Evolutionary conservation across 306 rosid species (phyloP), one percentile per base, ranked within the genome.

Genomic region (Prunus fruticosa): DNA sequence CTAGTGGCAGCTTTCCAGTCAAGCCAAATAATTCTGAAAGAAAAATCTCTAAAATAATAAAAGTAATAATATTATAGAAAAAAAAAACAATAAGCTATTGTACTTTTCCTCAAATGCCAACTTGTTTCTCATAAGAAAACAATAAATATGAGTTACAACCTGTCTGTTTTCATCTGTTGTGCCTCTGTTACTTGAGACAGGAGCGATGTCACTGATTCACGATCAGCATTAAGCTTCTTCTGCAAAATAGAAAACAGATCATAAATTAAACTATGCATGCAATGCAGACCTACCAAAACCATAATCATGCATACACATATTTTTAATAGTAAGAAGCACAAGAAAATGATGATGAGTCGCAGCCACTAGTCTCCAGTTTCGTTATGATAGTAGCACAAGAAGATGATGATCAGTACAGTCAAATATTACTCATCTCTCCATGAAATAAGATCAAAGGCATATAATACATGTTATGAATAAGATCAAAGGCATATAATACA

Each of bases 101-200:
- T 46, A 51, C 56, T 15, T 51, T 13, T 51, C 56, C 19, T 47
- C 51, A 47, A 47, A 3, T 51, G 13, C 19, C 8, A 15, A 51
- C 19, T 15, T 51, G 56, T 51, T 51, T 50, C 16, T 15, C 19
- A 51, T 62, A 53, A 53, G 25, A 53, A 53, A 53, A 53, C 3
- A 53, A 5, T 62, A 60, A 60, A 47, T 46, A 47, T 28, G 16
- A 51, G 60, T 70, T 51, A 2, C 9, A 71, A 25, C 75, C 75
- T 52, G 45, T 71, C 75, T 51, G 75, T 18, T 71, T 30, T 71
- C 15, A 50, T 71, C 47, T 28, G 47, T 52, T 50, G 12, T 69
- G 74, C 74, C 4, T 9, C 67, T 27, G 5, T 4, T 27, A 63
- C 43, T 15, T 63, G 19, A 25, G 10, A 0, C 32, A 62, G 32